Base-by-base conservation (phyloP, 352 stramenopile species). In the Phytophthora tentaculata region DNA sequence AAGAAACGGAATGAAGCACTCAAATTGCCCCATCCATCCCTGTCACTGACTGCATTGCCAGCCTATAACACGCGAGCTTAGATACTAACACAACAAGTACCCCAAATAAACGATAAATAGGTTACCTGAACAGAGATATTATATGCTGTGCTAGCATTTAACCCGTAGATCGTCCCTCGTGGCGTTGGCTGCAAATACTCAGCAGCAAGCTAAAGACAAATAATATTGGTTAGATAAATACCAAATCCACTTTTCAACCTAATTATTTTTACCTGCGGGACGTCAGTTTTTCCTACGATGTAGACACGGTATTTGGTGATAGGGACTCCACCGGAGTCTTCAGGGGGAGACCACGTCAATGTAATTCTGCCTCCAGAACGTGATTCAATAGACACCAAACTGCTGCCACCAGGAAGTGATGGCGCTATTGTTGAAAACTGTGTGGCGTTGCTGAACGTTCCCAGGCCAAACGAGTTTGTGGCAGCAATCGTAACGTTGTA, bases 291-390 rank as follows among this genome's bases (percentile, higher is more conserved):
- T 19, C 66, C 55, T 16, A 78, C 41, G 1, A 64, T 50, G 32
- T 87, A 84, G 23, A 92, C 51, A 8, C 81, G 79, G 48, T 91
- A 92, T 6, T 90, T 90, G 5, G 56, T 82, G 23, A 92, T 81
- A 2, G 69, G 48, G 14, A 89, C 60, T 5, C 84, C 84, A 0
- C 84, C 84, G 0, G 77, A 78, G 28, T 92, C 84, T 3, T 76
- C 56, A 7, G 84, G 84, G 19, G 56, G 23, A 1, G 43, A 43
- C 84, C 84, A 92, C 6, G 56, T 39, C 5, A 92, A 58, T 8
- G 26, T 58, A 5, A 90, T 64, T 5, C 71, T 62, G 13, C 84
- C 84, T 8, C 82, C 84, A 8, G 77, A 79, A 7, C 57, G 67
- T 14, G 56, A 58, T 3, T 71, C 56, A 10, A 68, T 14, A 3